Evolutionary conservation across 495 filamentous ascomycete genomes (phyloP), one percentile per base, ranked within the genome.

Genomic region (Ascodesmis nigricans): DNA sequence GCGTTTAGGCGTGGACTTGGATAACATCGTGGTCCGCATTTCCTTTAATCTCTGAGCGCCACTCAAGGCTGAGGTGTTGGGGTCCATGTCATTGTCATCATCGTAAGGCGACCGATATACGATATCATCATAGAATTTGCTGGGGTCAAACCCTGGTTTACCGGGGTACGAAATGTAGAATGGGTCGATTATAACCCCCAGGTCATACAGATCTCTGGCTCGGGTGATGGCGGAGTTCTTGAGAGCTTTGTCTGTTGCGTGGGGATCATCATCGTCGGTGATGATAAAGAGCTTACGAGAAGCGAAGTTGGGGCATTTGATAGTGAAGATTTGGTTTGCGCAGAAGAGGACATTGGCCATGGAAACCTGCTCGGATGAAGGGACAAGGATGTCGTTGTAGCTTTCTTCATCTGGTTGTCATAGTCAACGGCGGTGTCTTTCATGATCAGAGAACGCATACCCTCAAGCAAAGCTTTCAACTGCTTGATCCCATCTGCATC

Each of bases 321-420:
- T 92, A 2, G 87, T 90, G 54, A 99, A 92, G 23, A 95, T 79
- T 42, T 93, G 81, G 45, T 95, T 95, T 28, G 77, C 82, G 49
- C 83, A 83, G 51, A 92, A 95, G 1, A 99, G 60, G 1, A 99
- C 65, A 49, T 83, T 90, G 13, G 78, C 68, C 77, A 99, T 91
- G 4, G 71, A 66, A 5, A 77, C 71, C 2, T 58, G 63, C 46
- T 83, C 69, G 6, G 69, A 53, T 1, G 58, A 45, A 5, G 81
- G 73, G 0, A 69, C 58, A 4, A 93, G 56, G 1, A 92, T 53
- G 14, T 73, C 57, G 21, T 76, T 67, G 7, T 66, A 67, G 40
- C 78, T 77, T 28, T 78, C 71, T 16, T 58, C 65, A 18, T 67
- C 33, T 37, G 16, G 13, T n/a, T n/a, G n/a, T n/a, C n/a, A 25